Percentiles rank a stretch among this genome's conserved stretches.
Evolutionary conservation across 139 green algal species (phyloP).

Genomic region (Dunaliella primolecta): DNA sequence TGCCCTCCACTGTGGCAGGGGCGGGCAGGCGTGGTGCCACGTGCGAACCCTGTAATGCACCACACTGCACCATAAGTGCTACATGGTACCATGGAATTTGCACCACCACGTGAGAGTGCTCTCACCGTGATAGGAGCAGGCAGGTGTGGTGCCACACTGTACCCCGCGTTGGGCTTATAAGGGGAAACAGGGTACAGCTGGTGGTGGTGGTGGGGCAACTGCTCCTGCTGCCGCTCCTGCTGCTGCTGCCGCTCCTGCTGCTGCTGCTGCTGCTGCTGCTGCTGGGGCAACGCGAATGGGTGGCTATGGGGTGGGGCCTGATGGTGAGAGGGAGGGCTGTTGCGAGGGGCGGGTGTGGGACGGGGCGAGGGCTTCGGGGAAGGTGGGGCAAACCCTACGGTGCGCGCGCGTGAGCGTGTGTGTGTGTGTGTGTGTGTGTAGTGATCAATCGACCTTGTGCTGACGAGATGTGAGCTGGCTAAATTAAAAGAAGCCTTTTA

Average conservation of each 20-base stretch:
- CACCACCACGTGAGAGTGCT: no score
- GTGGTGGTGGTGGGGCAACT: neutral
- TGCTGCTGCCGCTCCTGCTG: neutral
- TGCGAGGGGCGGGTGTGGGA: neutral
- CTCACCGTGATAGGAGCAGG: neutral
- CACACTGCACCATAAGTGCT: no score
- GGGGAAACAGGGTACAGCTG: neutral
- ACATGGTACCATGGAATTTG: no score
- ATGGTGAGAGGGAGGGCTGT: neutral
- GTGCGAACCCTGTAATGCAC: no score
- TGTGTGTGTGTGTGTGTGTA: neutral
- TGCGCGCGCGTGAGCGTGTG: neutral
- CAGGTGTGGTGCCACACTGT: neutral
- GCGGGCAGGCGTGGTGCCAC: no score
- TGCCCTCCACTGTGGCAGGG: neutral
- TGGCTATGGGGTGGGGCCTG: neutral
- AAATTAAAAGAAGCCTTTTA: no score
- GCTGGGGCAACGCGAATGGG: neutral
- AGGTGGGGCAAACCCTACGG: neutral
- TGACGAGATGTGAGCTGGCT: no score
- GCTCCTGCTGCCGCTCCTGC: neutral
- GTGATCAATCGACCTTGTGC: no score
- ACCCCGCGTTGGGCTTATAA: neutral
- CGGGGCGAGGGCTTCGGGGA: neutral
- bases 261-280: conserved; percentile 3